Evolutionary conservation across 2,329 filamentous ascomycete species (phyloP).

Genomic region (Herpotrichia juniperi): DNA sequence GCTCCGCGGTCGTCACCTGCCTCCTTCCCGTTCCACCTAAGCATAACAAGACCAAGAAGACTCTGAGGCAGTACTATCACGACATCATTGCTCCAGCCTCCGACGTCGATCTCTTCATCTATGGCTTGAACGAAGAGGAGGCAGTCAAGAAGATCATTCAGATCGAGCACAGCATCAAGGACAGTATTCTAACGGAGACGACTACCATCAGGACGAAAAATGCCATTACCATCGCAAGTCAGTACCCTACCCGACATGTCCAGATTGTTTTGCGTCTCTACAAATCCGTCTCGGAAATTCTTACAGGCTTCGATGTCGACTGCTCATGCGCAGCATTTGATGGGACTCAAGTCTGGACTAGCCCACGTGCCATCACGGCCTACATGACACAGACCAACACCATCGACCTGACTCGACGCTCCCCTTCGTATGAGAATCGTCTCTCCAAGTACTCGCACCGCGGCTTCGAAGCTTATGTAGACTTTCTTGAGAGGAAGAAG

Average conservation of each 20-base stretch:
- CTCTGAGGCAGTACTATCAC: constrained; percentile 71
- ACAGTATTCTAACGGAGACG: constrained; percentile 81
- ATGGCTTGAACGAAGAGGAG: constrained; percentile 77
- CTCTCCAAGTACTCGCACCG: constrained; percentile 81
- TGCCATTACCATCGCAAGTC: constrained; percentile 80
- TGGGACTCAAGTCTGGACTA: constrained; percentile 78
- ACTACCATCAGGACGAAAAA: constrained; percentile 87
- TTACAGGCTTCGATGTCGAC: constrained; percentile 89
- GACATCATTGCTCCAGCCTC: constrained; percentile 81
- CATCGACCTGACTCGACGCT: constrained; percentile 78
- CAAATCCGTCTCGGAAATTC: constrained; percentile 80
- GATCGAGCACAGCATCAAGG: constrained; percentile 76
- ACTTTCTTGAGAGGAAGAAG: constrained; percentile 72
- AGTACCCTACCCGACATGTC: constrained; percentile 83
- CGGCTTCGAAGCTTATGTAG: constrained; percentile 85
- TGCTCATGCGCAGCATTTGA: constrained; percentile 82
- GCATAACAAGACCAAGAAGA: constrained; percentile 47
- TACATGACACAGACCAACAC: constrained; percentile 85
- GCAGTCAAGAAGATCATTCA: constrained; percentile 83
- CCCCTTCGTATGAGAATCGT: constrained; percentile 86
- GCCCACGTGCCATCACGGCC: constrained; percentile 76
- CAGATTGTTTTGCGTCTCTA: constrained; percentile 88
- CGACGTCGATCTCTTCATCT: constrained; percentile 86
- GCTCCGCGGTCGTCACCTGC: constrained; percentile 80
- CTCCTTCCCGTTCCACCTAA: constrained; percentile 69